A percentile compares a stretch with the other conserved stretches of the same genome.
These are phyloP conservation scores for Hyphodiscus hymeniophilus DNA, from an alignment of 495 filamentous ascomycete species.

Conservation along the genomic window DNA sequence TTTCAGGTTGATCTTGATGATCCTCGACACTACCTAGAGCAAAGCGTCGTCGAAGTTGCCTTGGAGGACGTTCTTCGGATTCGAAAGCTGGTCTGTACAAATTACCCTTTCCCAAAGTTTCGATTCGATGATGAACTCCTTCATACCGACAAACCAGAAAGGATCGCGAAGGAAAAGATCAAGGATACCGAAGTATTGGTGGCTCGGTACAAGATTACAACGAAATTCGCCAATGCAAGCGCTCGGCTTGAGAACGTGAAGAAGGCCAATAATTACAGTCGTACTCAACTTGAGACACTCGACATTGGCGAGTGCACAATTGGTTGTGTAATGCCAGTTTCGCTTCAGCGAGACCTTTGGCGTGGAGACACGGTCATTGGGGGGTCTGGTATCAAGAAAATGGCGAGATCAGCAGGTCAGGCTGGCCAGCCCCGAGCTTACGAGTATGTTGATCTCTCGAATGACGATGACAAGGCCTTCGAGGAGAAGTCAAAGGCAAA, in stretches of 20 bases:
- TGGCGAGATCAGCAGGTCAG: not conserved
- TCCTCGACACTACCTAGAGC: constrained; percentile 25
- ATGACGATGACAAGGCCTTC: not conserved
- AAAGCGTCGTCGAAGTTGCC: constrained; percentile 36
- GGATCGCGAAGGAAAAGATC: constrained; percentile 16
- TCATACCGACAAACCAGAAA: constrained; percentile 10
- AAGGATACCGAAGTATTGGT: constrained; percentile 11
- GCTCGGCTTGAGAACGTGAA: not conserved
- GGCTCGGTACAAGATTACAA: constrained; percentile 24
- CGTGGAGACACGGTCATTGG: constrained; percentile 1
- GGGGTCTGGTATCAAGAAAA: not conserved
- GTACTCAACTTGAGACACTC: not conserved
- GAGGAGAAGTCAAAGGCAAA: no score
- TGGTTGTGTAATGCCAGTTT: not conserved
- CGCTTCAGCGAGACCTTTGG: not conserved
- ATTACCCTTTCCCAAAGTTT: constrained; percentile 30
- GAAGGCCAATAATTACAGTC: not conserved
- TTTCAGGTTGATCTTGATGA: constrained; percentile 36
- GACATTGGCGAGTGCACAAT: not conserved
- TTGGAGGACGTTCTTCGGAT: constrained; percentile 24
- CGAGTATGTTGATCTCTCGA: not conserved
- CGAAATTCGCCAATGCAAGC: constrained; percentile 16
- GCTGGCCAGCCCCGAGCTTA: not conserved
- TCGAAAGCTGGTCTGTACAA: constrained; percentile 43
- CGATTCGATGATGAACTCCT: not conserved